Base-by-base conservation (phyloP, 176 grass and related monocot species). In the Juncus inflexus region DNA sequence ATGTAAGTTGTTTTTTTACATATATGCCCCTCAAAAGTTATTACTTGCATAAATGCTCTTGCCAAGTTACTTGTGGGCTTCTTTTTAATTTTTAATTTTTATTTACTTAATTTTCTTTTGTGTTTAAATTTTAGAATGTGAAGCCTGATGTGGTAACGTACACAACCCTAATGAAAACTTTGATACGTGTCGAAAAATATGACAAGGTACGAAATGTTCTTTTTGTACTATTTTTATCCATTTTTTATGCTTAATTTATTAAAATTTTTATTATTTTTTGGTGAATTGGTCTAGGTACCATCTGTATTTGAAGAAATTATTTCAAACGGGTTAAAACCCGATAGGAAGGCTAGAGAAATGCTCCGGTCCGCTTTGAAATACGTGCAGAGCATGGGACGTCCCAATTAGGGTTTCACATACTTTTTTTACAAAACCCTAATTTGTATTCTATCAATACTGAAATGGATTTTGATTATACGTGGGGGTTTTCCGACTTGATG, bases 61-160 rank as follows among this genome's bases (percentile, higher is more conserved):
- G 39, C 55, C 40, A 19, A 12, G 63, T 28, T 65, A 16, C 0
- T 43, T 75, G 74, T 12, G 19, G 19, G 19, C 19, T 28, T 28
- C 19, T 28, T 28, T 28, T 28, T 28, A 1, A 28, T 78, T 74
- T 56, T 75, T 16, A 2, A 56, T n/a, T 56, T 65, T 16, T 37
- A 51, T 36, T 41, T 6, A 68, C 65, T 36, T 54, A 5, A 55
- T 65, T 9, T 40, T 53, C 15, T 7, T 15, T 69, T 12, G 14
- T 16, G 42, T 2, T 54, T 39, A 41, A 43, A 41, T 57, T 87
- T 40, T 76, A 97, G 92, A 82, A 73, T 72, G 66, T 97, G 53
- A 89, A 84, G 67, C 87, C 92, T 40, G 92, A 97, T 75, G 92
- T 97, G 82, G 90, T 97, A 70, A 97, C 92, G 61, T 97, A 97